Percentiles rank a stretch among this genome's conserved stretches.
These are phyloP conservation scores for Trapa incisa DNA, from an alignment of 345 rosid species.

Conservation along the genomic window DNA sequence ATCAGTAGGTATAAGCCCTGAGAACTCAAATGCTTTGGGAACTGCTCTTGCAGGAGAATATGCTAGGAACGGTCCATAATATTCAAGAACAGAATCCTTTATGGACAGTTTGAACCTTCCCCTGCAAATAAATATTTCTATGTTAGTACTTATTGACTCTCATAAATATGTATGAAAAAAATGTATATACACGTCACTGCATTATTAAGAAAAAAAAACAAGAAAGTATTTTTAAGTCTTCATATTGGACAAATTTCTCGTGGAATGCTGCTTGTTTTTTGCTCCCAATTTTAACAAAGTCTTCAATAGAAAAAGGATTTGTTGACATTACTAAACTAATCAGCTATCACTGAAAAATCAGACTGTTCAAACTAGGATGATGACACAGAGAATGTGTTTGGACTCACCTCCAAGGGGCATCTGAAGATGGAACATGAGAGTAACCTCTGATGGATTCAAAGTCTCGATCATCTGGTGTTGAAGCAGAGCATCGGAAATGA, in stretches of 20 bases:
- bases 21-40: slow-evolving; percentile 29
- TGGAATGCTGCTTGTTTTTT: not conserved
- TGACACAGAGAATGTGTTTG: not conserved
- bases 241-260: no score
- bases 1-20: slow-evolving; percentile 28
- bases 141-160: not conserved
- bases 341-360: not conserved
- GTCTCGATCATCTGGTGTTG: not conserved
- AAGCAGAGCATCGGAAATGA: not conserved
- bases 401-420: slow-evolving; percentile 1
- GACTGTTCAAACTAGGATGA: no score
- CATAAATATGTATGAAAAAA: not conserved
- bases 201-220: not conserved
- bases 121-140: slow-evolving; percentile 1
- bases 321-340: not conserved
- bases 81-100: slow-evolving; percentile 10
- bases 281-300: not conserved
- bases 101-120: not conserved
- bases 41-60: slow-evolving; percentile 29
- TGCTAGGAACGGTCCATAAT: slow-evolving; percentile 40
- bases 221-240: no score
- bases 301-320: not conserved
- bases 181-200: no score
- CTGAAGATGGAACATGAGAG: not conserved
- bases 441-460: not conserved